Base-by-base conservation (phyloP, 345 rosid species). In the Schrenkiella parvula region DNA sequence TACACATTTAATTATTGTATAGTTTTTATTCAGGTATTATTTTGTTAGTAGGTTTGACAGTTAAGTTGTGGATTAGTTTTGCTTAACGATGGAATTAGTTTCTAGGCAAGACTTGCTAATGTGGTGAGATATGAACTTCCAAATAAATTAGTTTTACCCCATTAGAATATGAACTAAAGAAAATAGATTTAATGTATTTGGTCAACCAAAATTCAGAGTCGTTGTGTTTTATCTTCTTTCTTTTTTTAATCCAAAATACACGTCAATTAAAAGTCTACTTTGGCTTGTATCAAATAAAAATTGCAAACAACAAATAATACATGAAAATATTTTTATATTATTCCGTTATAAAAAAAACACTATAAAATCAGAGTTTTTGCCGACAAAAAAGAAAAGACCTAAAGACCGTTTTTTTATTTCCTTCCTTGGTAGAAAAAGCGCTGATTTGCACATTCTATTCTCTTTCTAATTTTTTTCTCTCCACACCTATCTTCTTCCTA, bases 191-290 rank as follows among this genome's bases (percentile, higher is more conserved):
- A 31, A 67, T 41, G 78, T 74, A 74, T 50, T 74, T 74, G 78
- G 78, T 74, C 73, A 74, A 74, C 63, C 63, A 59, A 50, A 46
- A 38, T 66, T 22, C 63, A 72, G 15, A 19, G n/a, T 54, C 50
- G 1, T 53, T 41, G 35, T 2, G n/a, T 48, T 23, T 41, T 32
- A 39, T 53, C 3, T 22, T 10, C 15, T 2, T 8, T 32, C 9
- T 26, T 15, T 32, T 2, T 22, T 8, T 11, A 13, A n/a, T 56
- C 66, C 10, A 58, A 58, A 34, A 23, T 23, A 34, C 74, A 15
- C 10, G 35, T 35, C 17, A 35, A 34, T 18, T 25, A 72, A 64
- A 54, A 39, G 13, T 48, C 28, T 48, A 26, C 21, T 23, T 64
- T 72, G 48, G 64, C 48, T 63, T 62, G 37, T 31, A 29, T 62